phyloP scores from a whole-genome alignment of 2,329 filamentous ascomycete genomes.

The Ceratocystis cubensis region DNA sequence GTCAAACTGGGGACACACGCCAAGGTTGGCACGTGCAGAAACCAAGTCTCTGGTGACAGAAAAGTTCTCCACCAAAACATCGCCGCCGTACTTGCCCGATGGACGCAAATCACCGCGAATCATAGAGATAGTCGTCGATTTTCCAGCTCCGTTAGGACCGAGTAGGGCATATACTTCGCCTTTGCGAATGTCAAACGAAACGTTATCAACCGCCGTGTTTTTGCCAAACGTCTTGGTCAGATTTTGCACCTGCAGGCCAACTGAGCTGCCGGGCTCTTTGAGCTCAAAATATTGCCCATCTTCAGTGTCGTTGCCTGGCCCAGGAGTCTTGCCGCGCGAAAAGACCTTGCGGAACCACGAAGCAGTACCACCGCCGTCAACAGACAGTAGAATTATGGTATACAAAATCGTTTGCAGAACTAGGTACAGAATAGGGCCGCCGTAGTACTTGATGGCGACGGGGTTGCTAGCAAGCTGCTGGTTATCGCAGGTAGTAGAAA shows the following conservation, averaged over 20 bases:
- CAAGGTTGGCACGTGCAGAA: constrained; percentile 60
- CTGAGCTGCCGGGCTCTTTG: constrained; percentile 31
- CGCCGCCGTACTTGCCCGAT: constrained; percentile 56
- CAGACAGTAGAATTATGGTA: constrained; percentile 63
- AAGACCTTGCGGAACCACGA: constrained; percentile 37
- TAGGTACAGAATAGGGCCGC: constrained; percentile 74
- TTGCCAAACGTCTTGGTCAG: constrained; percentile 67
- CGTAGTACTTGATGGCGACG: constrained; percentile 59
- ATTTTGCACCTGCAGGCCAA: constrained; percentile 67
- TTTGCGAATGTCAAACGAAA: constrained; percentile 67
- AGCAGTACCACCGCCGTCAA: constrained; percentile 61
- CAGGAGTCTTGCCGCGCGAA: constrained; percentile 23
- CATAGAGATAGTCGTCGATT: constrained; percentile 77
- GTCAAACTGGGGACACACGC: constrained; percentile 83
- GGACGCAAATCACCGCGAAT: constrained; percentile 81
- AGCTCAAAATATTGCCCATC: constrained; percentile 45
- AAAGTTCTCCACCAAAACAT: constrained; percentile 66
- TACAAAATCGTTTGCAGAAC: constrained; percentile 59
- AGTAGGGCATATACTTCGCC: constrained; percentile 81
- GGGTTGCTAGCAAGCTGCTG: constrained; percentile 54
- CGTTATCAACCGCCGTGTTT: constrained; percentile 72
- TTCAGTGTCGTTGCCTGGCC: constrained; percentile 26
- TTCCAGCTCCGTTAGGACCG: constrained; percentile 83
- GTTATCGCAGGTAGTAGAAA: constrained; percentile 63
- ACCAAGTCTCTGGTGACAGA: constrained; percentile 63